phyloP scores from a whole-genome alignment of 208 protist genomes.

The Trichomonas vaginalis region DNA sequence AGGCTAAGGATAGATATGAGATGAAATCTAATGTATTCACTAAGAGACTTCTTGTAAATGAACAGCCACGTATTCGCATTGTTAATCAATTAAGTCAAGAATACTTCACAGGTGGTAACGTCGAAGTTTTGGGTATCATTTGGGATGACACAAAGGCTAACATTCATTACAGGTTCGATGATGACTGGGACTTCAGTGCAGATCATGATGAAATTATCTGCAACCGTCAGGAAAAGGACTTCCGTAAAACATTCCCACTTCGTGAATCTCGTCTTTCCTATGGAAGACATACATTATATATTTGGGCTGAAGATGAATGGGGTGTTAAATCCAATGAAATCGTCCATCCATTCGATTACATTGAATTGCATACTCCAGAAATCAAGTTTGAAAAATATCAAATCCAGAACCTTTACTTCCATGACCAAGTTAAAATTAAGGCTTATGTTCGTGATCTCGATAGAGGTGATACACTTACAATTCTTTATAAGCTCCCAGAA shows the following conservation, averaged over 20 bases:
- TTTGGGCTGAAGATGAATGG: neutral
- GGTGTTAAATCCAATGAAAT: neutral
- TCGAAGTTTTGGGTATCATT: neutral
- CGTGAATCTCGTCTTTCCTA: neutral
- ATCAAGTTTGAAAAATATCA: neutral
- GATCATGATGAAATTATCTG: neutral
- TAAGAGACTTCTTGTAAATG: neutral
- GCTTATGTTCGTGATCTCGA: neutral
- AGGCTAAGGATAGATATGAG: neutral
- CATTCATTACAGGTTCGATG: neutral
- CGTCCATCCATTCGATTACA: neutral
- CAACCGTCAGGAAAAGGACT: neutral
- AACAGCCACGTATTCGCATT: neutral
- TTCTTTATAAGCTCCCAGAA: neutral
- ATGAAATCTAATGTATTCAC: neutral
- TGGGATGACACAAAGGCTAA: neutral
- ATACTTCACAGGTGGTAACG: neutral
- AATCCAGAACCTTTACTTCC: neutral
- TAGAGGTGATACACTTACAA: neutral
- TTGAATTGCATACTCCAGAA: neutral
- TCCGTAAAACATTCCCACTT: neutral
- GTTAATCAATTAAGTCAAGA: neutral
- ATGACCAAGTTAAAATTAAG: neutral
- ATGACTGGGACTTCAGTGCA: neutral
- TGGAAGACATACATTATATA: neutral